Evolutionary conservation across 176 grass and related monocot genomes (phyloP).

Genomic region (Rhynchospora pubera): DNA sequence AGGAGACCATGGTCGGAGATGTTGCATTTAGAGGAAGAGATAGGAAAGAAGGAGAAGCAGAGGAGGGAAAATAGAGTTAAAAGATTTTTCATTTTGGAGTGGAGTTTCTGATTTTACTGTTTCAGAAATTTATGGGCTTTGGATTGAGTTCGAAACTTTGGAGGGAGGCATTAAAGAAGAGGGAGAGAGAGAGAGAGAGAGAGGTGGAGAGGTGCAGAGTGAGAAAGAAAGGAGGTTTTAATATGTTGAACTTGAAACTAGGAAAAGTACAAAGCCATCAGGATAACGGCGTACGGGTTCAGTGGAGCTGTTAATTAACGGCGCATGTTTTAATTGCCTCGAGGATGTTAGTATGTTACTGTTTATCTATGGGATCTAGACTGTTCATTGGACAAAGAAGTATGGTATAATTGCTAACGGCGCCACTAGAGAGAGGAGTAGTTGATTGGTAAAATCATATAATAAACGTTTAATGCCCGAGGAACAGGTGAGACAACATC

Average conservation of each 20-base stretch:
- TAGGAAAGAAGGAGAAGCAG: background rate
- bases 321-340: background rate
- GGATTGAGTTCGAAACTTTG: slow-evolving; percentile 1
- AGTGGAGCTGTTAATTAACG: slow-evolving; percentile 1
- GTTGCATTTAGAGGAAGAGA: slow-evolving; percentile 14
- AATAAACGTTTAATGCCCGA: background rate
- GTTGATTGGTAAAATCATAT: slow-evolving; percentile 1
- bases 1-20: slow-evolving; percentile 28
- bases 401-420: background rate
- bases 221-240: slow-evolving; percentile 13
- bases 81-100: background rate
- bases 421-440: background rate
- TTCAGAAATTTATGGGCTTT: background rate
- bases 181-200: background rate
- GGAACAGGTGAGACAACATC: slow-evolving; percentile 1
- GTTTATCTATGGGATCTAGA: background rate
- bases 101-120: background rate
- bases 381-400: background rate
- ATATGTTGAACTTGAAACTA: background rate
- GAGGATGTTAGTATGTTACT: background rate
- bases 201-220: background rate
- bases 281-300: background rate
- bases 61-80: background rate
- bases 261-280: background rate
- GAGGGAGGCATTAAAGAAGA: slow-evolving; percentile 15